Evolutionary conservation across 2,329 filamentous ascomycete species (phyloP).

Genomic region (Penicillium sp.): DNA sequence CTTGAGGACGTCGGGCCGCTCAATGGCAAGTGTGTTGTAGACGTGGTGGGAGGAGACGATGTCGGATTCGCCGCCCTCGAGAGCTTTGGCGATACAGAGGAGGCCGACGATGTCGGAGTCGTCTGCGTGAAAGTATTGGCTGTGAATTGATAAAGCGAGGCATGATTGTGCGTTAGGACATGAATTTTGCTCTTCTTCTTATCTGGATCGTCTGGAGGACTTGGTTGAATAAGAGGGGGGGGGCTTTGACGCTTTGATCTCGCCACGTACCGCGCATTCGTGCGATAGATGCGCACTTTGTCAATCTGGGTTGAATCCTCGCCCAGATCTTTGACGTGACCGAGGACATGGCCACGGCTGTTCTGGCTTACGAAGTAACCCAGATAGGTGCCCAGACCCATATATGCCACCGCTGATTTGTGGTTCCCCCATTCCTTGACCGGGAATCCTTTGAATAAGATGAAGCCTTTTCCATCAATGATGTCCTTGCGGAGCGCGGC

Average conservation of each 20-base stretch:
- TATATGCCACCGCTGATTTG: conserved; percentile 83
- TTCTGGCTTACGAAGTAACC: conserved; percentile 89
- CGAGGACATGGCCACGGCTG: conserved; percentile 74
- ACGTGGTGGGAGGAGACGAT: conserved; percentile 72
- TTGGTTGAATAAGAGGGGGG: background rate
- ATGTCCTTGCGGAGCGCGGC: conserved; percentile 56
- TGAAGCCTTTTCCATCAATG: conserved; percentile 83
- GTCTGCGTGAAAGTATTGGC: conserved; percentile 81
- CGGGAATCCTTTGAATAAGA: conserved; percentile 81
- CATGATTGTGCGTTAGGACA: background rate
- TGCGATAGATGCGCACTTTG: conserved; percentile 84
- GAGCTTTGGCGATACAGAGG: conserved; percentile 70
- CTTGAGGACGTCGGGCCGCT: conserved; percentile 72
- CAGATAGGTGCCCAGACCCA: conserved; percentile 78
- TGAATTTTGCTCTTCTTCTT: too few relatives aligned
- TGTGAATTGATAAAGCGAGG: conserved; percentile 15
- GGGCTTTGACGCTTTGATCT: background rate
- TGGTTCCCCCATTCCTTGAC: conserved; percentile 67
- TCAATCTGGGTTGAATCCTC: conserved; percentile 77
- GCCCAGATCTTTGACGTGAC: conserved; percentile 83
- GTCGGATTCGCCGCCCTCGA: conserved; percentile 79
- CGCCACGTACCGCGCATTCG: conserved; percentile 57
- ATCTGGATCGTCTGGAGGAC: too few relatives aligned
- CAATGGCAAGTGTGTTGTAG: conserved; percentile 70
- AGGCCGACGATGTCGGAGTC: conserved; percentile 78